A percentile compares a stretch with the other conserved stretches of the same genome.
Conservation (phyloP, 2,329 filamentous ascomycete genomes). For the Bipolaris victoriae region DNA sequence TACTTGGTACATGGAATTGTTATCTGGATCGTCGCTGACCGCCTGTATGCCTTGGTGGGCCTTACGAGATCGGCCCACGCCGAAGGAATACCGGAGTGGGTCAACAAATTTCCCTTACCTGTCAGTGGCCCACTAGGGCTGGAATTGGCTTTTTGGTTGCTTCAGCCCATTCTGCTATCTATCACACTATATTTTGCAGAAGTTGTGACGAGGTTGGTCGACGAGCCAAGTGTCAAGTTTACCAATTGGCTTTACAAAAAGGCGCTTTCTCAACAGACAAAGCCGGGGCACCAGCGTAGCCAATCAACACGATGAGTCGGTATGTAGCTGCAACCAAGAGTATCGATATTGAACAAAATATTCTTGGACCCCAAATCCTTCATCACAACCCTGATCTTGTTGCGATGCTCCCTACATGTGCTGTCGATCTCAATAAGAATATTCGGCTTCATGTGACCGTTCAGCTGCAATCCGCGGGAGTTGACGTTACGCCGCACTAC, state of each 20-base stretch:
- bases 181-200: slow-evolving; percentile 43
- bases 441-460: slow-evolving; percentile 25
- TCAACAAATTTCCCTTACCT: slow-evolving; percentile 62
- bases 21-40: slow-evolving; percentile 55
- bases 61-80: slow-evolving; percentile 59
- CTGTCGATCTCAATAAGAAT: background rate
- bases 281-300: slow-evolving; percentile 13
- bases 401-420: background rate
- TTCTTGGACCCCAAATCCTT: background rate
- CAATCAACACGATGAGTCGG: slow-evolving; percentile 3
- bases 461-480: background rate
- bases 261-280: slow-evolving; percentile 38
- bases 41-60: slow-evolving; percentile 67
- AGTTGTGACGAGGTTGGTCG: slow-evolving; percentile 44
- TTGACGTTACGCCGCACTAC: slow-evolving; percentile 7
- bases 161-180: slow-evolving; percentile 60
- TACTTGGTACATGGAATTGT: slow-evolving; percentile 65
- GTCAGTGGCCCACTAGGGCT: slow-evolving; percentile 64
- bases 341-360: background rate
- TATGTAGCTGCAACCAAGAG: background rate
- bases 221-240: slow-evolving; percentile 61
- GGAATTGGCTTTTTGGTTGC: slow-evolving; percentile 60
- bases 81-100: slow-evolving; percentile 62
- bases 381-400: background rate
- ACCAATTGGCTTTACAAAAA: slow-evolving; percentile 61